A percentile compares a stretch with the other conserved stretches of the same genome.
Evolutionary conservation across 371 early-diverging fungal species (phyloP).

Genomic region (Globomyces sp.): DNA sequence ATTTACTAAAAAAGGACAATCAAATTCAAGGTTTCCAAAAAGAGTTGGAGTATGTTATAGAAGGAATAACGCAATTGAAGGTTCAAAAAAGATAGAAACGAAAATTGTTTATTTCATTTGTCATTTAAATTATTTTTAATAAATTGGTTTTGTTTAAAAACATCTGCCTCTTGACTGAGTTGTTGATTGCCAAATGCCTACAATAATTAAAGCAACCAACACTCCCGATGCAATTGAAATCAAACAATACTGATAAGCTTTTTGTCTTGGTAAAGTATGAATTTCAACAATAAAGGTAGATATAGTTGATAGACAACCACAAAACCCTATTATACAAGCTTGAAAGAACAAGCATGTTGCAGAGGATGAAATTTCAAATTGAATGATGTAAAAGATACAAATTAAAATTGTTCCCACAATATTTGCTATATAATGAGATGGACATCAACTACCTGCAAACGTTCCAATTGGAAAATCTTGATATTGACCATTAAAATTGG

Average conservation of each 20-base stretch:
- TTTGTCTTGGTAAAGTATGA: neutral
- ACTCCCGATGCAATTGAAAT: neutral
- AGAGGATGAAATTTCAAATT: neutral
- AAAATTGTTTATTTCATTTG: no score
- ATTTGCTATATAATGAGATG: conserved; percentile 10
- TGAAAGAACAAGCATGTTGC: conserved; percentile 7
- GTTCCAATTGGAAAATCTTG: conserved; percentile 20
- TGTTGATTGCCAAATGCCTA: conserved; percentile 8
- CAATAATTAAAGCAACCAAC: conserved; percentile 7
- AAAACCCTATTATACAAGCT: conserved; percentile 25
- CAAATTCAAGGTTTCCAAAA: no score
- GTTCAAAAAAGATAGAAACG: no score
- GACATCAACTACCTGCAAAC: conserved; percentile 3
- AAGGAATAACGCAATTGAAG: no score
- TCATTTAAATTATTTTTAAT: no score
- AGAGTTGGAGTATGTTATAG: no score
- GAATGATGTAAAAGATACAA: neutral
- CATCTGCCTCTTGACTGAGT: no score
- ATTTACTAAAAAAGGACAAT: no score
- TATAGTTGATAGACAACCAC: conserved; percentile 33
- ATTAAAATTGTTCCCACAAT: conserved; percentile 18
- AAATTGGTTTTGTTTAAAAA: no score
- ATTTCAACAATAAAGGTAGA: conserved; percentile 29
- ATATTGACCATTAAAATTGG: conserved; percentile 2
- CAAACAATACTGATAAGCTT: neutral